Conservation (phyloP, 2,329 filamentous ascomycete species). For the Nigrograna mackinnonii region DNA sequence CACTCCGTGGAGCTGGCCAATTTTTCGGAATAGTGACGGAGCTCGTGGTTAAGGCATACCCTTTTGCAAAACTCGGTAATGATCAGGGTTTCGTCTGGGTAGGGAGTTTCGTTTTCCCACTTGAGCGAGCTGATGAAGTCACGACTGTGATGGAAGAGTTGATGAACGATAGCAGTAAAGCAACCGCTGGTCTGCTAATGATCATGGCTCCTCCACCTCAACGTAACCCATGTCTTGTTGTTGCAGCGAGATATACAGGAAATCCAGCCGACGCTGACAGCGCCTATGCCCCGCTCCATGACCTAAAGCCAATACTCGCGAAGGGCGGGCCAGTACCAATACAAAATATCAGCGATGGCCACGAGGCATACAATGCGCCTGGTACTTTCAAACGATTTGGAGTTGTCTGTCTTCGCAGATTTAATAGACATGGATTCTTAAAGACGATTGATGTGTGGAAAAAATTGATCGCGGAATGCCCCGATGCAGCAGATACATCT, state of each 20-base stretch:
- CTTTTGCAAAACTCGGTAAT: conserved; percentile 1
- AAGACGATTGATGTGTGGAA: conserved; percentile 1
- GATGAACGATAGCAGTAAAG: conserved; percentile 1
- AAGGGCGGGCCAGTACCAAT: background rate
- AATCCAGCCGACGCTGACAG: conserved; percentile 1
- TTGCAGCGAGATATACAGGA: conserved; percentile 1
- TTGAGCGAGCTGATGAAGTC: conserved; percentile 1
- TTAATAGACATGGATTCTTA: background rate
- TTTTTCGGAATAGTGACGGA: conserved; percentile 1
- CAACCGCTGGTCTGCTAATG: conserved; percentile 1
- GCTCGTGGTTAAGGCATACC: background rate
- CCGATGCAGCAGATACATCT: conserved; percentile 2
- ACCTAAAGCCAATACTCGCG: background rate
- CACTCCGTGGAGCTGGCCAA: conserved; percentile 2
- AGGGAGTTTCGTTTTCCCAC: conserved; percentile 1
- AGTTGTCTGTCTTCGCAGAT: background rate
- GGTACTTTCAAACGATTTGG: conserved; percentile 1
- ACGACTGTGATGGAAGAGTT: background rate
- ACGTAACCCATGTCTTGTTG: background rate
- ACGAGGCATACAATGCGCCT: background rate
- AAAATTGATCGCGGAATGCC: background rate
- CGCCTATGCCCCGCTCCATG: background rate
- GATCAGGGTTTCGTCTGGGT: background rate
- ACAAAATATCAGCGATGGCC: background rate
- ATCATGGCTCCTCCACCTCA: background rate